These are phyloP conservation scores for Botryotinia convoluta DNA, from an alignment of 2,329 filamentous ascomycete species.

Conservation along the genomic window DNA sequence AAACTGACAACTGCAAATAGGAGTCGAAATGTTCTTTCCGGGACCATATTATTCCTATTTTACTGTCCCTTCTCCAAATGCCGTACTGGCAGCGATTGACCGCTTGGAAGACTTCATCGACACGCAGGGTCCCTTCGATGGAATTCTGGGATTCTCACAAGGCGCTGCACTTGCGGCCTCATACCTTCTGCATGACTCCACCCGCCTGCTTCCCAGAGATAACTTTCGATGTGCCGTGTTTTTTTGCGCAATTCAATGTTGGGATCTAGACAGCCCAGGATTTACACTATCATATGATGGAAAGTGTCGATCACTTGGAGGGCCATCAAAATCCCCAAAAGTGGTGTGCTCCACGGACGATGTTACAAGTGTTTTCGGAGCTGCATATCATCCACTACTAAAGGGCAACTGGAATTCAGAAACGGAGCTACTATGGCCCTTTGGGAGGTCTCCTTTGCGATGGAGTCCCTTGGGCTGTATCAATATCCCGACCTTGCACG, in stretches of 20 bases:
- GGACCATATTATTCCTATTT: neutral
- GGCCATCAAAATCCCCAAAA: neutral
- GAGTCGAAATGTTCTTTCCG: neutral
- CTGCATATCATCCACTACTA: neutral
- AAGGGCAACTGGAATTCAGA: neutral
- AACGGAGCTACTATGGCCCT: neutral
- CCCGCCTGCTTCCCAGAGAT: neutral
- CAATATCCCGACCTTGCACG: neutral
- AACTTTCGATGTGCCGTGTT: neutral
- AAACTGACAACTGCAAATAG: neutral
- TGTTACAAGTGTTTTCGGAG: neutral
- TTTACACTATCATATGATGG: neutral
- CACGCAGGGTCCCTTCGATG: conserved; percentile 47
- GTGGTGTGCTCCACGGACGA: neutral
- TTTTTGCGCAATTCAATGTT: neutral
- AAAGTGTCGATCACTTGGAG: neutral
- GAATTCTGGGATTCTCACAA: conserved; percentile 60
- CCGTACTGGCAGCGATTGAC: neutral
- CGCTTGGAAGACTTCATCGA: conserved; percentile 41
- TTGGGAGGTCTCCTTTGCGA: neutral
- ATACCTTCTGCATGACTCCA: neutral
- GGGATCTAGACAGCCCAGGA: neutral
- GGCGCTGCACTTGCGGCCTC: conserved; percentile 46
- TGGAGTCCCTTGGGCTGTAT: neutral
- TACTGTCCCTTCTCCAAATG: neutral